Conservation (phyloP, 306 rosid species). For the Acacia acuminata region DNA sequence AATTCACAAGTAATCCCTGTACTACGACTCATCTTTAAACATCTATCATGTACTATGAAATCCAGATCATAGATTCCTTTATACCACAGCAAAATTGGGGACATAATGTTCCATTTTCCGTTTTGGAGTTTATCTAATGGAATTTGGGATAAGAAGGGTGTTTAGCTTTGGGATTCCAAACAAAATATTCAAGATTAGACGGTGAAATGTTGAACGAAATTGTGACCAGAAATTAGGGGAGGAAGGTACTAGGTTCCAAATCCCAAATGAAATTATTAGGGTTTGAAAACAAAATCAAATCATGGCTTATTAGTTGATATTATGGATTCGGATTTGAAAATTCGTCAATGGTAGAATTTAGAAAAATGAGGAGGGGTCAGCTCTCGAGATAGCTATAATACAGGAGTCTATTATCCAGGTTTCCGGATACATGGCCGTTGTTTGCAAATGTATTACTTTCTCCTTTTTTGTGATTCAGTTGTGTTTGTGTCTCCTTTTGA, state of each 20-base stretch:
- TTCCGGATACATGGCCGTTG: not conserved
- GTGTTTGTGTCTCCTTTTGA: not conserved
- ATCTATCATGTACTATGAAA: not conserved
- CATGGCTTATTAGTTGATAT: not conserved
- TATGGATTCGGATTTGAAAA: not conserved
- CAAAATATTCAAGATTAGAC: not conserved
- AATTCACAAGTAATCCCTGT: not conserved
- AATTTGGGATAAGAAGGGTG: not conserved
- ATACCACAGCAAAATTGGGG: not conserved
- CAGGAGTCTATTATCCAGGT: not conserved
- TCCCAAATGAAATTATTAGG: not conserved
- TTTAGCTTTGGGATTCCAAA: not conserved
- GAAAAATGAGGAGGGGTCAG: not conserved
- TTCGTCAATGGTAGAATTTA: not conserved
- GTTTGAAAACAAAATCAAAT: not conserved
- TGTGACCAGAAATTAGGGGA: not conserved
- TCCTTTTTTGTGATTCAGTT: not conserved
- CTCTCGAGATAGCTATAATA: not conserved
- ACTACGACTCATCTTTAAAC: not conserved
- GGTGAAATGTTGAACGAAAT: not conserved
- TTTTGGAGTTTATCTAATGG: not conserved
- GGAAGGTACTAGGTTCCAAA: not conserved
- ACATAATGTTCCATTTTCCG: not conserved
- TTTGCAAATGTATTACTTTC: not conserved
- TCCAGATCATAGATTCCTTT: not conserved